Evolutionary conservation across 805 yeast genomes (phyloP), one percentile per base, ranked within the genome.

Genomic region (Tetrapisispora namnaoensis): DNA sequence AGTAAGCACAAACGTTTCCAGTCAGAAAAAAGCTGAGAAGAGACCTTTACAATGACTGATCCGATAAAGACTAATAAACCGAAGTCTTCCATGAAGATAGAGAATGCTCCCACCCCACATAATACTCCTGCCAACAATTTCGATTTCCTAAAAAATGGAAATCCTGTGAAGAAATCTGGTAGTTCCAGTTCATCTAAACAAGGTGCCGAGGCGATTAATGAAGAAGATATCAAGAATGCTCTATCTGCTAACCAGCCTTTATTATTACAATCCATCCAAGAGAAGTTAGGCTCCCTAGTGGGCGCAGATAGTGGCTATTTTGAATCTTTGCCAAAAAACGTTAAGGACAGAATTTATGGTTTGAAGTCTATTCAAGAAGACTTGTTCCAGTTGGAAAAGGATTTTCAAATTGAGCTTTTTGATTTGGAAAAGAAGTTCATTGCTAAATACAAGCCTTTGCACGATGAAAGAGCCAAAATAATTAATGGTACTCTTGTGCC

Each of bases 91-190:
- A 84, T 83, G 63, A 87, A 86, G 64, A 79, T 86, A 55, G 84
- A 91, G 54, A 80, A 82, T 60, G 98, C 99, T 7, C 99, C 99
- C 42, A 93, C 99, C 1, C 99, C 99, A 5, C 99, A 93, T 65
- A 93, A 93, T 75, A 93, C 99, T 1, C 99, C 99, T 16, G 86
- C 98, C 3, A 81, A 91, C 35, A 86, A 83, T 36, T 75, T 87
- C 39, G 81, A 80, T 52, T 86, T 81, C 62, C 71, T 88, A 66
- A 80, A 77, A 63, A 72, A 75, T 49, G 75, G 74, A 45, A 75
- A 79, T 56, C 79, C 78, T 21, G 81, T 82, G 20, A 45, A 46
- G 24, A 45, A 42, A 24, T 38, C 41, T 20, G 24, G 24, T 10
- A 38, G 41, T 20, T 28, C 16, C 35, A 38, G 18, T 64, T 66